phyloP scores from a whole-genome alignment of 257 asterid species.

The Solanum tacnaense region DNA sequence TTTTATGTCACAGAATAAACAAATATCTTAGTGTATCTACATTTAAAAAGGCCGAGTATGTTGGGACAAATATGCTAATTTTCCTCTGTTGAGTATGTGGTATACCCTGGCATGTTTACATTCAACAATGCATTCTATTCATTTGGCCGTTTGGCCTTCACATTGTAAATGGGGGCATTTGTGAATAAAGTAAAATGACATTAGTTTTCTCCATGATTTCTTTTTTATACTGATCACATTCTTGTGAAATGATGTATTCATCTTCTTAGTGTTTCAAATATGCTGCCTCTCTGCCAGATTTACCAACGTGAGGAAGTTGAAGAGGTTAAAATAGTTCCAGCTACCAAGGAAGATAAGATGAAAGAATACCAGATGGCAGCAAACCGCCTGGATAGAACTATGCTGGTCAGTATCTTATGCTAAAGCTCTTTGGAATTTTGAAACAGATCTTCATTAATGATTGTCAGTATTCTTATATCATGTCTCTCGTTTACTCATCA shows the following conservation, averaged over 20 bases:
- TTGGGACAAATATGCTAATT: not conserved
- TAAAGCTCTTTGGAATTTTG: conserved; percentile 5
- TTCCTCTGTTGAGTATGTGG: not conserved
- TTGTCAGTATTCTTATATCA: not conserved
- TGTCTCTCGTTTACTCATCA: not conserved
- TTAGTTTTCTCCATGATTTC: not conserved
- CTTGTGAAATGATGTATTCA: not conserved
- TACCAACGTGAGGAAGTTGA: conserved; percentile 79
- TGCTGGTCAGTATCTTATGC: conserved; percentile 42
- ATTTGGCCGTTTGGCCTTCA: not conserved
- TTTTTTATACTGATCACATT: not conserved
- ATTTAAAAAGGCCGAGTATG: not conserved
- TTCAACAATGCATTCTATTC: not conserved
- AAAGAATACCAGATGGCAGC: conserved; percentile 82
- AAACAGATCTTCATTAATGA: not conserved
- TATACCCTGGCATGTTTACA: not conserved
- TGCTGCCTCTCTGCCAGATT: conserved; percentile 34
- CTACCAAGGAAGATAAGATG: conserved; percentile 46
- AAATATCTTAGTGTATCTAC: not conserved
- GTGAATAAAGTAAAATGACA: not conserved
- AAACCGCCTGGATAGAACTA: conserved; percentile 57
- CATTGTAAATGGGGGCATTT: not conserved
- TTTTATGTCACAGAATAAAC: not conserved
- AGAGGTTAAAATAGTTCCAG: conserved; percentile 63
- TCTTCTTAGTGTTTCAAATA: not conserved